Percentiles rank a stretch among this genome's conserved stretches.
phyloP scores from a whole-genome alignment of 2,329 filamentous ascomycete species.

The Aspergillus cejpii region DNA sequence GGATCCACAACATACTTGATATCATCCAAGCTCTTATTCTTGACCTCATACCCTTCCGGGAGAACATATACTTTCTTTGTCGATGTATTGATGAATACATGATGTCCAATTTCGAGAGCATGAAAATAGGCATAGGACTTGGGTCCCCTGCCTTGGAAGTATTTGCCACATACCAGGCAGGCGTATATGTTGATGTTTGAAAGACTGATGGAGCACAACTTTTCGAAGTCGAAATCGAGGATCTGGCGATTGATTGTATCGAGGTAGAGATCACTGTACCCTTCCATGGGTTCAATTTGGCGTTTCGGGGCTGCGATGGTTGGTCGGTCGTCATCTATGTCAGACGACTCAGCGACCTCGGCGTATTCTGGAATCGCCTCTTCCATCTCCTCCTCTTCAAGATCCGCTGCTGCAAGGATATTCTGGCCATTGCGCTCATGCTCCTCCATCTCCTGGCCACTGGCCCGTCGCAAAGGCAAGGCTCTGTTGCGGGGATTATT shows the following conservation, averaged over 20 bases:
- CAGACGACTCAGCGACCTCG: slow-evolving; percentile 20
- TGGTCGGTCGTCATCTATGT: slow-evolving; percentile 34
- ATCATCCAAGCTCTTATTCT: slow-evolving; percentile 88
- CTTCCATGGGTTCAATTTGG: slow-evolving; percentile 72
- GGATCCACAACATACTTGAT: slow-evolving; percentile 98
- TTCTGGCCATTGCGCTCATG: slow-evolving; percentile 33
- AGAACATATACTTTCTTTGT: slow-evolving; percentile 48
- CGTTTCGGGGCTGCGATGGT: slow-evolving; percentile 44
- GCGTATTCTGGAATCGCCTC: slow-evolving; percentile 26
- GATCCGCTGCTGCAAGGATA: slow-evolving; percentile 54
- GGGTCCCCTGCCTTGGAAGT: slow-evolving; percentile 87
- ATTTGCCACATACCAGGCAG: slow-evolving; percentile 94
- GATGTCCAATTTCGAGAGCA: slow-evolving; percentile 87
- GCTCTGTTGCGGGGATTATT: slow-evolving; percentile 21
- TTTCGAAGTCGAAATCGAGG: slow-evolving; percentile 97
- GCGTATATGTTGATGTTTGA: slow-evolving; percentile 99
- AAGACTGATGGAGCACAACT: slow-evolving; percentile 89
- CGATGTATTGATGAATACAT: slow-evolving; percentile 97
- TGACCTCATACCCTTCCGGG: slow-evolving; percentile 94
- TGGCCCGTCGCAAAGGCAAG: slow-evolving; percentile 21
- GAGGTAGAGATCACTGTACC: slow-evolving; percentile 92
- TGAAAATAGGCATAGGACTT: slow-evolving; percentile 98
- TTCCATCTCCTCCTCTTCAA: slow-evolving; percentile 56
- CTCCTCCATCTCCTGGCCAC: slow-evolving; percentile 30
- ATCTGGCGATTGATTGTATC: slow-evolving; percentile 92